Conservation (phyloP, 345 rosid species). For the Eucalyptus shirleyi region DNA sequence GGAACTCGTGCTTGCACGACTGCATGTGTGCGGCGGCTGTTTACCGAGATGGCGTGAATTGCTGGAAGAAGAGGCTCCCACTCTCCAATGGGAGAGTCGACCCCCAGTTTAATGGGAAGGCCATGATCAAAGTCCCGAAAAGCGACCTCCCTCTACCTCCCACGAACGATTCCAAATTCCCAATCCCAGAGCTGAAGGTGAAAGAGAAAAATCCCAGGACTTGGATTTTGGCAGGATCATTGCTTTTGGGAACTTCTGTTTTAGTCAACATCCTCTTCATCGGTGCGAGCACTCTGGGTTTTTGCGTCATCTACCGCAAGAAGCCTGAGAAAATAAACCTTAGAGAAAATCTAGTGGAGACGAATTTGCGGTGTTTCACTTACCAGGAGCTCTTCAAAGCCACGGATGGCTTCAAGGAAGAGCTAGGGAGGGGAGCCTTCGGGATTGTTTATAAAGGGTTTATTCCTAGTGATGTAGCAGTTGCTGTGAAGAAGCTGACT, state of each 20-base stretch:
- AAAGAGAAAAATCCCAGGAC: not conserved
- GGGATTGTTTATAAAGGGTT: not conserved
- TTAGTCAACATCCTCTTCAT: not conserved
- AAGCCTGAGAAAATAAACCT: not conserved
- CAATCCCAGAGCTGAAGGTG: not conserved
- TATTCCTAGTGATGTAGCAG: not conserved
- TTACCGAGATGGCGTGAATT: fast-evolving
- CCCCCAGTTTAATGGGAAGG: not conserved
- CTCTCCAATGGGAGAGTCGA: not conserved
- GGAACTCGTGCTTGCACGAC: not conserved
- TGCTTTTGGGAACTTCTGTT: not conserved
- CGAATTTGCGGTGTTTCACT: not conserved
- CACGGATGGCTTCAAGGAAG: not conserved
- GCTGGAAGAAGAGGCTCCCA: not conserved
- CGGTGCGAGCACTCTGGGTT: not conserved
- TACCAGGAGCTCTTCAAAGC: not conserved
- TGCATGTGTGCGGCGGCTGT: not conserved
- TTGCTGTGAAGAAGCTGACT: not conserved
- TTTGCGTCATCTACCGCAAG: not conserved
- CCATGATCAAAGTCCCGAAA: not conserved
- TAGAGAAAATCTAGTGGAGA: not conserved
- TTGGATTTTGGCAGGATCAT: not conserved
- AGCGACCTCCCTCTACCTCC: not conserved
- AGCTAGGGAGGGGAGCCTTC: not conserved
- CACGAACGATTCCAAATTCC: not conserved